These are phyloP conservation scores for Blastobotrys indianensis DNA, from an alignment of 1,139 yeast genomes.

Conservation along the genomic window DNA sequence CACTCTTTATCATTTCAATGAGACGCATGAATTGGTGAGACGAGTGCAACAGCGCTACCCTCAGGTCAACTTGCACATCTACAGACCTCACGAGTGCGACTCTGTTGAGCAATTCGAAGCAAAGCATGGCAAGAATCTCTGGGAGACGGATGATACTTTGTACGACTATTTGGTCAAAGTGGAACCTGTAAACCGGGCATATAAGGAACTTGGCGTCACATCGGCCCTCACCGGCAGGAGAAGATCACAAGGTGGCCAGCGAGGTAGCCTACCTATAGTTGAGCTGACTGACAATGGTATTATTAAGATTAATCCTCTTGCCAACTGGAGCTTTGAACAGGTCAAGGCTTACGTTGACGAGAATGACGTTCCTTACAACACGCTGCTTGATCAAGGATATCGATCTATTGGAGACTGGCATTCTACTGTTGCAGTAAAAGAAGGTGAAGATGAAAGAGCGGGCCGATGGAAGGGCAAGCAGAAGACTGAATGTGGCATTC, in stretches of 20 bases:
- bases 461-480: slow-evolving; percentile 95
- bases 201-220: slow-evolving; percentile 57
- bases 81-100: slow-evolving; percentile 53
- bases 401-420: slow-evolving; percentile 95
- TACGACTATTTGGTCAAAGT: slow-evolving; percentile 89
- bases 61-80: slow-evolving; percentile 49
- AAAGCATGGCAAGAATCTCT: slow-evolving; percentile 66
- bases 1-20: slow-evolving; percentile 89
- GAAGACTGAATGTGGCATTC: slow-evolving; percentile 96
- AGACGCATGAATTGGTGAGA: slow-evolving; percentile 72
- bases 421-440: slow-evolving; percentile 82
- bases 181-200: slow-evolving; percentile 87
- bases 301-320: slow-evolving; percentile 83
- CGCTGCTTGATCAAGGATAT: slow-evolving; percentile 76
- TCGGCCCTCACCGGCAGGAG: slow-evolving; percentile 94
- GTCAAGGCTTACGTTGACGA: slow-evolving; percentile 65
- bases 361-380: slow-evolving; percentile 78
- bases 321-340: slow-evolving; percentile 71
- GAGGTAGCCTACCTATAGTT: slow-evolving; percentile 66
- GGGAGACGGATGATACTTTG: slow-evolving; percentile 76
- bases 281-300: slow-evolving; percentile 71
- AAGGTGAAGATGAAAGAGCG: slow-evolving; percentile 90
- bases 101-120: slow-evolving; percentile 60
- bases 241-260: slow-evolving; percentile 81
- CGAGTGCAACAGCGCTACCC: slow-evolving; percentile 55